Evolutionary conservation across 2,329 filamentous ascomycete genomes (phyloP).

Genomic region (Lachnellula hyalina): DNA sequence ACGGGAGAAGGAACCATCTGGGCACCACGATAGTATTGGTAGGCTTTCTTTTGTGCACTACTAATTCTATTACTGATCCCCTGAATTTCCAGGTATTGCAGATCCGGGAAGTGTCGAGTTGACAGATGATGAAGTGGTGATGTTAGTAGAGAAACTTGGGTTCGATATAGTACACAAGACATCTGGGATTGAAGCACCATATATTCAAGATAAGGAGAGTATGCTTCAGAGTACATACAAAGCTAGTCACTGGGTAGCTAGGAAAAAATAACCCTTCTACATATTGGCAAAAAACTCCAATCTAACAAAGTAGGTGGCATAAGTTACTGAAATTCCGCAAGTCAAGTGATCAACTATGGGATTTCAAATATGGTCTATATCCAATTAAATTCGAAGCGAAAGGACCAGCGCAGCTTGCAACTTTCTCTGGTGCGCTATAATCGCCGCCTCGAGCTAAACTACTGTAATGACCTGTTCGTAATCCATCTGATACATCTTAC

Average conservation of each 20-base stretch:
- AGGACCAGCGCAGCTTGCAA: no score
- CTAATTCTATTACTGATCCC: not conserved
- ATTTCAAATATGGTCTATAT: no score
- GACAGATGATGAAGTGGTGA: constrained; percentile 79
- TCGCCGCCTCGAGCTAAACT: no score
- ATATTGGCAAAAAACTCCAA: not conserved
- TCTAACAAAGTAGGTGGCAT: no score
- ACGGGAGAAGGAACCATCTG: constrained; percentile 40
- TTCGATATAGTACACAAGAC: constrained; percentile 67
- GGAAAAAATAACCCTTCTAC: constrained; percentile 49
- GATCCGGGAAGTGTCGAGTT: constrained; percentile 90
- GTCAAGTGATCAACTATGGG: no score
- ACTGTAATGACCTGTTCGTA: no score
- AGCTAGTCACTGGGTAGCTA: constrained; percentile 79
- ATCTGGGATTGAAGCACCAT: constrained; percentile 63
- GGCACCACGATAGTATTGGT: constrained; percentile 45
- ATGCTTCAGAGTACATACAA: constrained; percentile 82
- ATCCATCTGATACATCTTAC: not conserved
- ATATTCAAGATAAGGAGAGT: constrained; percentile 78
- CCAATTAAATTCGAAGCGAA: no score
- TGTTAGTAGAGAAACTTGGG: constrained; percentile 66
- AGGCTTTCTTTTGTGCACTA: not conserved
- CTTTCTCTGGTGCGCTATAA: no score
- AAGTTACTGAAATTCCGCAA: no score
- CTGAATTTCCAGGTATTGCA: constrained; percentile 57